phyloP scores from a whole-genome alignment of 495 filamentous ascomycete species.

The Penicillium bovifimosum region DNA sequence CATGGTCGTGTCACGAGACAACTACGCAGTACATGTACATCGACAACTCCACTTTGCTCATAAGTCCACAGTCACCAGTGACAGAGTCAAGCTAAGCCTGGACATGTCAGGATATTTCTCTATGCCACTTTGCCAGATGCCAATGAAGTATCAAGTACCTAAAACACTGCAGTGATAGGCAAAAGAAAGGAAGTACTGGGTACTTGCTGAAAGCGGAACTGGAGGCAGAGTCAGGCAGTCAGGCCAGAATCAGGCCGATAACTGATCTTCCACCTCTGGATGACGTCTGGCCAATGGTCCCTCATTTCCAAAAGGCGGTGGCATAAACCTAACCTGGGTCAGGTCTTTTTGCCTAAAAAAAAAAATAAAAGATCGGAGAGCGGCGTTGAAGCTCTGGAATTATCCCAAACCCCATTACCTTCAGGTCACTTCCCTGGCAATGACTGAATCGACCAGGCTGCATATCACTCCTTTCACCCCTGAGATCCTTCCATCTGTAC shows the following conservation, averaged over 20 bases:
- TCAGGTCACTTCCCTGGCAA: slow-evolving; percentile 14
- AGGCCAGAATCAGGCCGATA: slow-evolving; percentile 2
- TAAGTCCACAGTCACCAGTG: no score
- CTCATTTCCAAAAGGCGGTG: background rate
- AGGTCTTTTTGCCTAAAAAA: slow-evolving; percentile 6
- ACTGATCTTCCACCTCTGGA: background rate
- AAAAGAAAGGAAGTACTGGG: background rate
- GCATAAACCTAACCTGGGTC: background rate
- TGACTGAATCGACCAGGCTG: slow-evolving; percentile 50
- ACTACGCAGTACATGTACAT: no score
- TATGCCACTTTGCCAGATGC: background rate
- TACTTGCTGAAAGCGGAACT: background rate
- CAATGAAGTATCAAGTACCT: background rate
- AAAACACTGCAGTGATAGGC: background rate
- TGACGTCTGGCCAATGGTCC: background rate
- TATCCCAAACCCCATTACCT: no score
- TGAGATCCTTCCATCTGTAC: slow-evolving; percentile 59
- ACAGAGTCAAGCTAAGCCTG: background rate
- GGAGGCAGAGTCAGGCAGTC: background rate
- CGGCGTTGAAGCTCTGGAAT: background rate
- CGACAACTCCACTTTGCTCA: slow-evolving; percentile 3
- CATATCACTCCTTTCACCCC: slow-evolving; percentile 82
- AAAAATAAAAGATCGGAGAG: slow-evolving; percentile 4
- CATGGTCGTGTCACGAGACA: slow-evolving; percentile 11
- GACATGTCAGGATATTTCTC: background rate